phyloP scores from a whole-genome alignment of 495 filamentous ascomycete genomes.

The Trichocladium antarcticum region DNA sequence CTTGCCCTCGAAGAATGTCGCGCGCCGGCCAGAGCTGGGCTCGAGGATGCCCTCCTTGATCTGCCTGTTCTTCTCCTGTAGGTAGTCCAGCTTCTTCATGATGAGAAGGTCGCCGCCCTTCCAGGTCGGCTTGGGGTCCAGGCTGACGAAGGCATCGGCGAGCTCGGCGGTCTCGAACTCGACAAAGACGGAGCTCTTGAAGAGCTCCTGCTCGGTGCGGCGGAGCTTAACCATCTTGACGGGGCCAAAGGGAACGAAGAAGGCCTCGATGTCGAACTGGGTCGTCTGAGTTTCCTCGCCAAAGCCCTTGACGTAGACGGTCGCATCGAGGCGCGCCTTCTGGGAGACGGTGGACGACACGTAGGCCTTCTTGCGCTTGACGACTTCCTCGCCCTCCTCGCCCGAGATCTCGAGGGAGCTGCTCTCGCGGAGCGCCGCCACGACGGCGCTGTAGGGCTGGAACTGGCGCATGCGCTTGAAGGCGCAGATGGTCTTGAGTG shows the following conservation, averaged over 20 bases:
- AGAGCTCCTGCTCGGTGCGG: conserved; percentile 51
- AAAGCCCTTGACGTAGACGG: conserved; percentile 68
- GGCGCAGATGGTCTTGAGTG: conserved; percentile 58
- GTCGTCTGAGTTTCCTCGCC: conserved; percentile 64
- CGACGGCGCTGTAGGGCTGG: conserved; percentile 67
- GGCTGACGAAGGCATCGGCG: conserved; percentile 61
- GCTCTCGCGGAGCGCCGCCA: conserved; percentile 69
- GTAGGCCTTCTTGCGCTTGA: conserved; percentile 66
- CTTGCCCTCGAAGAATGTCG: conserved; percentile 30
- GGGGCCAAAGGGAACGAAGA: conserved; percentile 71
- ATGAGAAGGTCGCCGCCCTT: conserved; percentile 60
- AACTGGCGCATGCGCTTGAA: conserved; percentile 95
- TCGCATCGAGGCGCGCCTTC: conserved; percentile 26
- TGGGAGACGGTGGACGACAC: conserved; percentile 23
- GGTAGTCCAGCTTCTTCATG: conserved; percentile 81
- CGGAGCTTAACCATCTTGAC: conserved; percentile 80
- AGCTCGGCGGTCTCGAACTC: conserved; percentile 71
- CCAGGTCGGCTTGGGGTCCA: conserved; percentile 75
- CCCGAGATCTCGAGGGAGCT: conserved; percentile 51
- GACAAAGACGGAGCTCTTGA: conserved; percentile 93
- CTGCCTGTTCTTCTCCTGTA: conserved; percentile 60
- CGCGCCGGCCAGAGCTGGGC: conserved; percentile 29
- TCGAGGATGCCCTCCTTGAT: conserved; percentile 63
- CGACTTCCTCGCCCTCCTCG: conserved; percentile 47
- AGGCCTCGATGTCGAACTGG: conserved; percentile 87